Evolutionary conservation across 805 yeast genomes (phyloP).

Genomic region (Tetrapisispora namnaoensis): DNA sequence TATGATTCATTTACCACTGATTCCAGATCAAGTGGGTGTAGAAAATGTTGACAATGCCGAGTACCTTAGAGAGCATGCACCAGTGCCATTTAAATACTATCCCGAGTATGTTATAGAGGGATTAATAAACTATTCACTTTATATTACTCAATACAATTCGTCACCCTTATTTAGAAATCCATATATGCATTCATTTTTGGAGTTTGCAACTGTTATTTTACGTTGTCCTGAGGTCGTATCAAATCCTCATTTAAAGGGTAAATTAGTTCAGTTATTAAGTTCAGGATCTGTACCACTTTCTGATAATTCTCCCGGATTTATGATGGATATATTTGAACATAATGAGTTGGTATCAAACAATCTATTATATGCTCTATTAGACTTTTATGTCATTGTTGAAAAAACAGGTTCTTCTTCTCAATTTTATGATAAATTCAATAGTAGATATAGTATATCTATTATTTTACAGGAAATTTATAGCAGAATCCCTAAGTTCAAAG

Average conservation of each 20-base stretch:
- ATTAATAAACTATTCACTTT: conserved; percentile 58
- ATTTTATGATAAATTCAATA: conserved; percentile 91
- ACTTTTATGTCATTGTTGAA: conserved; percentile 89
- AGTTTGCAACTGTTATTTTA: conserved; percentile 62
- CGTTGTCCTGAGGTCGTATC: conserved; percentile 80
- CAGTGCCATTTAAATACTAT: conserved; percentile 65
- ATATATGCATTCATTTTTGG: conserved; percentile 50
- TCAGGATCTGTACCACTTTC: conserved; percentile 54
- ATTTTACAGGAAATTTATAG: conserved; percentile 76
- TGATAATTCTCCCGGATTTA: conserved; percentile 60
- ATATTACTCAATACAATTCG: conserved; percentile 44
- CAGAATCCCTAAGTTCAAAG: conserved; percentile 52
- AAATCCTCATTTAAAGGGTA: conserved; percentile 88
- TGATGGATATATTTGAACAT: conserved; percentile 54
- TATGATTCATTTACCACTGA: conserved; percentile 44
- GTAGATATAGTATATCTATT: conserved; percentile 75
- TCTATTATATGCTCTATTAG: conserved; percentile 72
- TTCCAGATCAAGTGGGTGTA: conserved; percentile 49
- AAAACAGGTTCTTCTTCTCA: conserved; percentile 93
- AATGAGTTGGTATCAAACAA: conserved; percentile 55
- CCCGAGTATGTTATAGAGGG: conserved; percentile 88
- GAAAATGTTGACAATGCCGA: conserved; percentile 71
- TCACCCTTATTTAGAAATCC: conserved; percentile 48
- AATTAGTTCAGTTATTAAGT: conserved; percentile 70
- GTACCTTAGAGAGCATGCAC: conserved; percentile 52